Evolutionary conservation across 352 stramenopile genomes (phyloP).

Genomic region (Lagenidium sp.): DNA sequence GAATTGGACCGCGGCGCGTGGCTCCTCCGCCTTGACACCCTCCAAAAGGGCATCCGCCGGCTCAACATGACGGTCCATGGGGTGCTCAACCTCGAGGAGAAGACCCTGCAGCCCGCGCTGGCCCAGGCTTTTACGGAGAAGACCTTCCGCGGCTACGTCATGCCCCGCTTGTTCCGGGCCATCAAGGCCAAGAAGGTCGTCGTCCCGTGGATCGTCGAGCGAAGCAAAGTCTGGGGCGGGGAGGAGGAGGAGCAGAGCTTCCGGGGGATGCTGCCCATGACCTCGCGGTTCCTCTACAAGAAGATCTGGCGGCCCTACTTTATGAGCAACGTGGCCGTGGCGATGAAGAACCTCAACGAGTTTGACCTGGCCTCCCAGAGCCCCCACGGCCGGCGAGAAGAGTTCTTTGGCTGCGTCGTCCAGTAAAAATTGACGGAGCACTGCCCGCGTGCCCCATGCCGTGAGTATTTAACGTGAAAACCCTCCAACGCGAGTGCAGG

Average conservation of each 20-base stretch:
- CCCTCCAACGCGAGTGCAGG: too few relatives aligned
- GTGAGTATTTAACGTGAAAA: too few relatives aligned
- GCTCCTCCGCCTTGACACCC: slow-evolving; percentile 46
- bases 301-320: slow-evolving; percentile 82
- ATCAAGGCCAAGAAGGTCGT: slow-evolving; percentile 74
- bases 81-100: slow-evolving; percentile 73
- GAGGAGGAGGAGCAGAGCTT: slow-evolving; percentile 58
- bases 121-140: slow-evolving; percentile 51
- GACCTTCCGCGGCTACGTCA: slow-evolving; percentile 68
- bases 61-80: slow-evolving; percentile 60
- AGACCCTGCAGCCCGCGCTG: slow-evolving; percentile 47
- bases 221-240: slow-evolving; percentile 78
- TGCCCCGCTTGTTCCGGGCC: slow-evolving; percentile 64
- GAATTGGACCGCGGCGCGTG: slow-evolving; percentile 37
- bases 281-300: slow-evolving; percentile 71
- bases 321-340: slow-evolving; percentile 62
- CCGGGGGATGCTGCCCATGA: slow-evolving; percentile 63
- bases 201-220: slow-evolving; percentile 81
- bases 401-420: slow-evolving; percentile 11
- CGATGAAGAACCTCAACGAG: slow-evolving; percentile 77
- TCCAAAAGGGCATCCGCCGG: slow-evolving; percentile 55
- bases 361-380: slow-evolving; percentile 21
- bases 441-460: too few relatives aligned
- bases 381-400: slow-evolving; percentile 5
- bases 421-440: too few relatives aligned